These are phyloP conservation scores for Phytopythium litorale DNA, from an alignment of 352 stramenopile genomes.

Conservation along the genomic window DNA sequence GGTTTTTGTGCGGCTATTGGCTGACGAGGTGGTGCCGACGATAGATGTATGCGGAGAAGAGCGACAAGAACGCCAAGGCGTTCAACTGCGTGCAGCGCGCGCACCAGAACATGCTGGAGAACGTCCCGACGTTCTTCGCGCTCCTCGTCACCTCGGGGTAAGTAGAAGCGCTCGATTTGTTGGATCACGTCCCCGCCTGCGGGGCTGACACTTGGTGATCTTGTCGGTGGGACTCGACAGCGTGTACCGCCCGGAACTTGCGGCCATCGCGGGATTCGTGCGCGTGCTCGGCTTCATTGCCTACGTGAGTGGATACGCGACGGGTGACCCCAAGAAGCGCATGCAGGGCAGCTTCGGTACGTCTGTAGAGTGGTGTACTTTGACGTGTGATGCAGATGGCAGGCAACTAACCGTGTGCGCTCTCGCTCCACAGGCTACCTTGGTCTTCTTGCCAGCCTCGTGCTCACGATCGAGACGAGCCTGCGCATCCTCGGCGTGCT, in stretches of 20 bases:
- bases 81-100: constrained; percentile 91
- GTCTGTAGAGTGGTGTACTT: not conserved
- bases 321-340: constrained; percentile 59
- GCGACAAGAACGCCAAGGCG: constrained; percentile 83
- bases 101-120: constrained; percentile 92
- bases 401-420: not conserved
- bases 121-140: constrained; percentile 61
- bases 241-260: constrained; percentile 53
- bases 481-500: constrained; percentile 27
- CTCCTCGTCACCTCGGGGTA: constrained; percentile 59
- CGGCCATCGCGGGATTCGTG: constrained; percentile 48
- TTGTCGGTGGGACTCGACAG: constrained; percentile 17
- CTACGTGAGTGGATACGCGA: constrained; percentile 65
- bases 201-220: not conserved
- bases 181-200: no score
- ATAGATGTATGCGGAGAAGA: constrained; percentile 87
- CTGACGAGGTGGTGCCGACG: not conserved
- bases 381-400: not conserved
- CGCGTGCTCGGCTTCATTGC: constrained; percentile 56
- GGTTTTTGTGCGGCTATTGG: not conserved
- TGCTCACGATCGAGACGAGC: constrained; percentile 25
- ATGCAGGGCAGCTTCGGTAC: constrained; percentile 55
- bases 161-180: constrained; percentile 6
- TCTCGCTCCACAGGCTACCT: constrained; percentile 39
- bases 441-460: constrained; percentile 27